Conservation (phyloP, 208 protist genomes). For the Crithidia acanthocephali region DNA sequence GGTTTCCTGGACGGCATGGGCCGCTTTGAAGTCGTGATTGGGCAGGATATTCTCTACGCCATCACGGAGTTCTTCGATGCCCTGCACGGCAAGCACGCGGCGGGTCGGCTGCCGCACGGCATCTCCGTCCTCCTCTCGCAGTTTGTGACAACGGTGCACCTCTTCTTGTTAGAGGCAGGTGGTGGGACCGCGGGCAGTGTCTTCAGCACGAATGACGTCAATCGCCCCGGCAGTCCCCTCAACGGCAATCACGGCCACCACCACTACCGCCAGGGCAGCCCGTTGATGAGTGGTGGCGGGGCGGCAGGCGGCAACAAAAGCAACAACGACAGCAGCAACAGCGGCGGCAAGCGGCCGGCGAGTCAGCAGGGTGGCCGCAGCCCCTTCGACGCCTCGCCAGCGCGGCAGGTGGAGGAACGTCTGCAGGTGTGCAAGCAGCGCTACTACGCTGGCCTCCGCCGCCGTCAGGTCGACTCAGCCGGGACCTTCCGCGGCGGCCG, state of each 20-base stretch:
- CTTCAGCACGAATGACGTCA: background rate
- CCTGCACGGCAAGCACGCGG: slow-evolving; percentile 71
- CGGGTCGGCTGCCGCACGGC: slow-evolving; percentile 70
- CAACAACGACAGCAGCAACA: background rate
- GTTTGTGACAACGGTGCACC: slow-evolving; percentile 77
- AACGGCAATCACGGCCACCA: background rate
- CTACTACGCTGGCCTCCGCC: slow-evolving; percentile 27
- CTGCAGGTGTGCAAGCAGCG: slow-evolving; percentile 34
- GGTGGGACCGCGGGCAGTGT: slow-evolving; percentile 3
- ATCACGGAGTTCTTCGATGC: slow-evolving; percentile 84
- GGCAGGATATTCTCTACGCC: slow-evolving; percentile 83
- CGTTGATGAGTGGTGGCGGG: background rate
- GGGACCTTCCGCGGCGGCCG: background rate
- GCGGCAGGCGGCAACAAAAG: background rate
- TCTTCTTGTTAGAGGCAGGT: slow-evolving; percentile 63
- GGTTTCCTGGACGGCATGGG: slow-evolving; percentile 48
- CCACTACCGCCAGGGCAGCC: background rate
- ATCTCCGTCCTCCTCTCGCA: slow-evolving; percentile 80
- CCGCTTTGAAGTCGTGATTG: slow-evolving; percentile 78
- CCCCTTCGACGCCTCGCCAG: slow-evolving; percentile 3
- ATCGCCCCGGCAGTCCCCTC: background rate
- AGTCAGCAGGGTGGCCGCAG: background rate
- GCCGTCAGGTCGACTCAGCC: slow-evolving; percentile 2
- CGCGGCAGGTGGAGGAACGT: slow-evolving; percentile 25
- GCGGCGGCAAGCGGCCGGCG: background rate